Evolutionary conservation across 2,329 filamentous ascomycete genomes (phyloP), one percentile per base, ranked within the genome.

Genomic region (Fusarium verticillioides): DNA sequence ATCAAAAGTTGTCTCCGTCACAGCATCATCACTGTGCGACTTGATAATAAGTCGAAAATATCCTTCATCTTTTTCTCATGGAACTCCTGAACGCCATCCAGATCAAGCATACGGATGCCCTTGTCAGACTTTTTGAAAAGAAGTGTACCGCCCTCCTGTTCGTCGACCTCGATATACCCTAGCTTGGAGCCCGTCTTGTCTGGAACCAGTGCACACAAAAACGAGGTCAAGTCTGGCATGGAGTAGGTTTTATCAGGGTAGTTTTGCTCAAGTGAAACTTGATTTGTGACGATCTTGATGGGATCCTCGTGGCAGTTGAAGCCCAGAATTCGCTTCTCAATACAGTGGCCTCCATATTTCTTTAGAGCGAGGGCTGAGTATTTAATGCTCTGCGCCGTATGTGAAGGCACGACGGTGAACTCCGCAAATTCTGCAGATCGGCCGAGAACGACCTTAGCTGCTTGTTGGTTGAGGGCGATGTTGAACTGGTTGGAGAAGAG

Each of bases 401-500:
- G 74, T 19, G 75, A 78, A 30, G 75, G 75, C 7, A 77, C 75
- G 21, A 76, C 74, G 3, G 59, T 60, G 34, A 76, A 76, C 9
- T 72, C 59, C 36, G 53, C 39, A 28, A 76, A 76, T 23, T 72
- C 60, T 21, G 18, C 23, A 32, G 54, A 75, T 49, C 59, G 59
- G 9, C 66, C 36, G 13, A 76, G 68, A 13, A 77, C 74, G 8
- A 49, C 61, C 39, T 70, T 60, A 5, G 74, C 74, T 26, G 74
- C 74, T 23, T 46, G 39, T 23, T 49, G 43, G 39, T 76, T 76
- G 16, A 76, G 70, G 21, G 72, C 74, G 37, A 76, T 63, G 34
- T 76, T 76, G 65, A 76, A 76, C 42, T 76, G 74, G 34, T 77
- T 77, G 16, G 74, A 73, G 23, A 76, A 76, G 7, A 76, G 42